Conservation (phyloP, 805 yeast genomes). For the Saturnispora bothae region DNA sequence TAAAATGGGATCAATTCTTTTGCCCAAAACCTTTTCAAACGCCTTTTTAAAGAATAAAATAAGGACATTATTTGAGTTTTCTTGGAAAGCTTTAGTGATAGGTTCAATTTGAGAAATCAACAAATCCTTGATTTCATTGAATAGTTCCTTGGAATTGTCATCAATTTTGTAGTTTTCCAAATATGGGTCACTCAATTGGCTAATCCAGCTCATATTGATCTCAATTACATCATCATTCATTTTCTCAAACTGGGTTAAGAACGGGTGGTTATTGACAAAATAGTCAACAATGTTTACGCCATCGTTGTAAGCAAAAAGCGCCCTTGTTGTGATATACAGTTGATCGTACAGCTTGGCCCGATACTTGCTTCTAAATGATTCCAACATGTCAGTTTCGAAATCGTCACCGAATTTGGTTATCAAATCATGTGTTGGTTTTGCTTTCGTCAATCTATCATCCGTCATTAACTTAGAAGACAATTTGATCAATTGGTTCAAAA, state of each 20-base stretch:
- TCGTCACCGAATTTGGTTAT: slow-evolving; percentile 66
- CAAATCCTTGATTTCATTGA: slow-evolving; percentile 47
- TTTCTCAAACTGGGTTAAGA: slow-evolving; percentile 42
- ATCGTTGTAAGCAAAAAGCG: slow-evolving; percentile 71
- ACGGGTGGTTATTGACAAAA: slow-evolving; percentile 69
- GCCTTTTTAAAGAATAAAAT: slow-evolving; percentile 63
- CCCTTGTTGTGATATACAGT: slow-evolving; percentile 67
- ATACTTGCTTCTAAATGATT: slow-evolving; percentile 65
- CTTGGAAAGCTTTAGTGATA: slow-evolving; percentile 56
- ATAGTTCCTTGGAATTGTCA: slow-evolving; percentile 37
- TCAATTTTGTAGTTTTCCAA: slow-evolving; percentile 39
- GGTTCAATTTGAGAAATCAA: slow-evolving; percentile 64
- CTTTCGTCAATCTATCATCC: slow-evolving; percentile 35
- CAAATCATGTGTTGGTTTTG: slow-evolving; percentile 26
- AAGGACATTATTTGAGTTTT: slow-evolving; percentile 52
- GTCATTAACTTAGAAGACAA: slow-evolving; percentile 56
- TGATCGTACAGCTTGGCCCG: slow-evolving; percentile 54
- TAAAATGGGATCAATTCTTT: slow-evolving; percentile 46
- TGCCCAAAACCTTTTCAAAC: slow-evolving; percentile 60
- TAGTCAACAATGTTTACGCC: slow-evolving; percentile 75
- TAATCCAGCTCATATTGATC: slow-evolving; percentile 40
- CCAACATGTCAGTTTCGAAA: slow-evolving; percentile 63
- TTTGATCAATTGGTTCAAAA: slow-evolving; percentile 52
- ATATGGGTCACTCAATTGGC: slow-evolving; percentile 48
- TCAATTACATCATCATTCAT: slow-evolving; percentile 12